These are phyloP conservation scores for Prunus armeniaca DNA, from an alignment of 306 rosid species.

Conservation along the genomic window DNA sequence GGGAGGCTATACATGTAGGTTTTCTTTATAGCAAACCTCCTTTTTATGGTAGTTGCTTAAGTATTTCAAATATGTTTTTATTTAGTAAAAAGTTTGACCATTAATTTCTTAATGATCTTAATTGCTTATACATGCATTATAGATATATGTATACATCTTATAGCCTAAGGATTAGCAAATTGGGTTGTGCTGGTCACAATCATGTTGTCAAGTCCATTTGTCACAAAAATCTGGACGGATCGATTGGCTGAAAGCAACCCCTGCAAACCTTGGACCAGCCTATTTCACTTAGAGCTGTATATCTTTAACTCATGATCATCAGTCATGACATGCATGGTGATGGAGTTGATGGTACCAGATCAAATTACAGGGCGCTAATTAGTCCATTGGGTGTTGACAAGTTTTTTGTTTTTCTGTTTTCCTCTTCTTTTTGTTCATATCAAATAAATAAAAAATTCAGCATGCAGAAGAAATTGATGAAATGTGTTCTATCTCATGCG, in stretches of 20 bases:
- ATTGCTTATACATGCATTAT: too few relatives aligned
- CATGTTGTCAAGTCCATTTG: conserved; percentile 33
- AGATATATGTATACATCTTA: neutral
- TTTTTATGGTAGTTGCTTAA: neutral
- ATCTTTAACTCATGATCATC: neutral
- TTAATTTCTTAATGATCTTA: too few relatives aligned
- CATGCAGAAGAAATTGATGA: neutral
- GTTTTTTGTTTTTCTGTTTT: neutral
- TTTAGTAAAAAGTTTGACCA: too few relatives aligned
- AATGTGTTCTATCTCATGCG: neutral
- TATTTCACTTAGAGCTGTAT: neutral
- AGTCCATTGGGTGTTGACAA: neutral
- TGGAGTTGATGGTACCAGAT: neutral
- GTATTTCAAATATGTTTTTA: too few relatives aligned
- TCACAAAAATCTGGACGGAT: conserved; percentile 20
- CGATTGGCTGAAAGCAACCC: conserved; percentile 22
- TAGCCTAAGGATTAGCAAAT: neutral
- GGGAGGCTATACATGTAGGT: conserved; percentile 1
- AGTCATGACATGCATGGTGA: neutral
- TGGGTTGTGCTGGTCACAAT: conserved; percentile 24
- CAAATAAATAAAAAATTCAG: neutral
- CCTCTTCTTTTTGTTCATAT: neutral
- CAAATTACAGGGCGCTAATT: neutral
- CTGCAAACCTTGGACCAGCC: conserved; percentile 12
- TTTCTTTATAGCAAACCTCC: conserved; percentile 7